Evolutionary conservation across 805 yeast genomes (phyloP).

Genomic region (Hanseniaspora lachancei): DNA sequence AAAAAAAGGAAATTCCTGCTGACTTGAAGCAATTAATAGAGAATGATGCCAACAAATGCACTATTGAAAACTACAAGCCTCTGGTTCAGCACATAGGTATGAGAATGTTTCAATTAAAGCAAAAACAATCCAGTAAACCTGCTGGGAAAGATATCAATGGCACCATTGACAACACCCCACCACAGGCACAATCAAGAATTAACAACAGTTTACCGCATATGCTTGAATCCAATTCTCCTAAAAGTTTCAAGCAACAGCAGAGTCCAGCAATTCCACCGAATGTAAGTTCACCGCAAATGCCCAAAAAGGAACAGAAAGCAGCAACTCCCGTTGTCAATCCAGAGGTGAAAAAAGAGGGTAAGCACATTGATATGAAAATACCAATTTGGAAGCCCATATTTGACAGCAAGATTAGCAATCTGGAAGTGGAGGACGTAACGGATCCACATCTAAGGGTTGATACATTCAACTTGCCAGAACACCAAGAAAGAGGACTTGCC

Average conservation of each 20-base stretch:
- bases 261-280: too few relatives aligned
- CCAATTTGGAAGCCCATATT: not conserved
- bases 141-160: not conserved
- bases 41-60: not conserved
- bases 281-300: too few relatives aligned
- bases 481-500: constrained; percentile 11
- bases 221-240: too few relatives aligned
- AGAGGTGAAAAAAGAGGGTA: not conserved
- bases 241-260: too few relatives aligned
- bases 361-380: not conserved
- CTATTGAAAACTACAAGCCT: constrained; percentile 7
- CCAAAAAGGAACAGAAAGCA: too few relatives aligned
- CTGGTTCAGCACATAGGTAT: constrained; percentile 11
- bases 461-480: constrained; percentile 11
- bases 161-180: constrained; percentile 1
- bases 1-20: constrained; percentile 10
- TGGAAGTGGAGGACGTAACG: not conserved
- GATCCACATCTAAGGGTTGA: not conserved
- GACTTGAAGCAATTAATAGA: constrained; percentile 1
- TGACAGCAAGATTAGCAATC: not conserved
- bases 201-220: too few relatives aligned
- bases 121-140: constrained; percentile 3
- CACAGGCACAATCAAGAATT: not conserved
- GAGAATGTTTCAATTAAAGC: constrained; percentile 11
- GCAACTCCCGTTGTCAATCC: not conserved